Base-by-base conservation (phyloP, 2,329 filamentous ascomycete genomes). In the Fusarium heterosporum region DNA sequence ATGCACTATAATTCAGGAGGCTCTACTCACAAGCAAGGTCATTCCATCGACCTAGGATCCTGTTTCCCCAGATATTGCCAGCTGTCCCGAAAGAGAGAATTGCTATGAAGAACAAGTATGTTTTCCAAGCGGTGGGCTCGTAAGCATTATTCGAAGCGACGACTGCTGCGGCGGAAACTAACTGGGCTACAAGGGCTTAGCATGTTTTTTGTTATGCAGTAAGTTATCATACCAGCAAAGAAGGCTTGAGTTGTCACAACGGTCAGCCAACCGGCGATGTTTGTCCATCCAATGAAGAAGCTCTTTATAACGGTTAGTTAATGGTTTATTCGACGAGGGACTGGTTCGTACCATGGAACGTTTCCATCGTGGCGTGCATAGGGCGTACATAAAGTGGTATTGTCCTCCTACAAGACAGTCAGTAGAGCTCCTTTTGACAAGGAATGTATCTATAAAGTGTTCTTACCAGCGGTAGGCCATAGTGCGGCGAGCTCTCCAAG, bases 221-320 rank as follows among this genome's bases (percentile, higher is more conserved):
- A 2, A 0, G 42, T 2, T 8, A 4, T 34, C 66, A 38, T 68
- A 80, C 80, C 78, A 28, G 73, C 78, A 57, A 83, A 82, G 67
- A 80, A 82, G 0, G 75, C 79, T 53, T 81, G 78, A 0, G 78
- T 79, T 1, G 80, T 82, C 7, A 82, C 78, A 0, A 82, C 63
- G 5, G 78, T 80, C 2, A 83, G 71, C 81, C 81, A 83, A 0
- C 81, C 81, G 6, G 77, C 76, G 40, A 83, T 82, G 30, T 78
- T 82, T 8, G 77, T 67, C 64, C 80, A 82, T 12, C 80, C 80
- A 9, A 80, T 75, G 56, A 76, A 77, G 59, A 83, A 83, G 63
- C 79, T 81, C 77, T 81, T 25, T 8, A 3, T 5, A 8, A 22
- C 25, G 13, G 2, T 60, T 13, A 55, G 52, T n/a, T 29, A 30